Evolutionary conservation across 179 eudicot genomes (phyloP).

Genomic region (Sideroxylon spinosum): DNA sequence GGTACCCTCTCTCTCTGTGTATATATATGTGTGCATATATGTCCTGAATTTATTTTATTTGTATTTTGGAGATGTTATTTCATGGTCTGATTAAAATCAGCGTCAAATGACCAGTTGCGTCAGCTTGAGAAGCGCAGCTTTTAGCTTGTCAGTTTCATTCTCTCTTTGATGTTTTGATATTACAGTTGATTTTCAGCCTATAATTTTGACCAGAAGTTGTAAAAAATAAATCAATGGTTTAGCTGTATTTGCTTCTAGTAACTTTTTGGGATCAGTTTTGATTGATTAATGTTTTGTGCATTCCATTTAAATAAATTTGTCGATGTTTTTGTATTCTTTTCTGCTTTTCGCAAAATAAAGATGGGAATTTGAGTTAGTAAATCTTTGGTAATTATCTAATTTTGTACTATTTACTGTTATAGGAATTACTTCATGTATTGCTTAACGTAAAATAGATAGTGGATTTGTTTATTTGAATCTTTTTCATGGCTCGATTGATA

Average conservation of each 20-base stretch:
- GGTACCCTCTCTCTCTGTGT: slow-evolving; percentile 29
- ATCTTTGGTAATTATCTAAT: neutral
- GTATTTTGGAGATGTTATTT: neutral
- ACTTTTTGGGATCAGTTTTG: neutral
- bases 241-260: neutral
- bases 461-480: no score
- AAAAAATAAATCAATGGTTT: no score
- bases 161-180: neutral
- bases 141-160: neutral
- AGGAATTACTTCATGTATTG: no score
- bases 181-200: neutral
- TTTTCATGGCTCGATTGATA: no score
- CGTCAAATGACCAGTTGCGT: neutral
- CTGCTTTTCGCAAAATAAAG: neutral
- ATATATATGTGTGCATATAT: neutral
- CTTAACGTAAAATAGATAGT: no score
- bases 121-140: neutral
- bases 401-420: neutral
- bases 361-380: neutral
- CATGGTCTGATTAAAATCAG: neutral
- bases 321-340: neutral
- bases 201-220: neutral
- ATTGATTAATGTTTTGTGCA: neutral
- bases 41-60: neutral
- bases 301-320: neutral